These are phyloP conservation scores for Arxiozyma telluris DNA, from an alignment of 1,139 yeast species.

Conservation along the genomic window DNA sequence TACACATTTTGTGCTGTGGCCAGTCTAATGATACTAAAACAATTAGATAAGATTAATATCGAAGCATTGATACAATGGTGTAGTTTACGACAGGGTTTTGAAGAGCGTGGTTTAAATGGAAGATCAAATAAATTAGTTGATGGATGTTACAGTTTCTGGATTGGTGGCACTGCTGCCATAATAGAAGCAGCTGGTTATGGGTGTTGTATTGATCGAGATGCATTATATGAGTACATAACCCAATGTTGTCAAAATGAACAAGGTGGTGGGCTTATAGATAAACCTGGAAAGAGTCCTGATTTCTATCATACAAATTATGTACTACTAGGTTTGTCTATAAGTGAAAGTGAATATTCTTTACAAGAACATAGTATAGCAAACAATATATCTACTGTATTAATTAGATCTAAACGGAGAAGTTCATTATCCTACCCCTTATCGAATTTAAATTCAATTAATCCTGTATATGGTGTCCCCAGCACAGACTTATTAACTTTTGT, in stretches of 20 bases:
- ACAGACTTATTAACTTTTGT: neutral
- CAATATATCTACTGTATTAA: constrained; percentile 1
- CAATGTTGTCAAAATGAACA: constrained; percentile 60
- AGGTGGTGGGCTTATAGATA: constrained; percentile 75
- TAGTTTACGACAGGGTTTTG: constrained; percentile 51
- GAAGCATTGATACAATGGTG: constrained; percentile 54
- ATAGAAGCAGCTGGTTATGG: constrained; percentile 31
- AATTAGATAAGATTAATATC: constrained; percentile 33
- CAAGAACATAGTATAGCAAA: constrained; percentile 11
- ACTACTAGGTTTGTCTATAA: constrained; percentile 63
- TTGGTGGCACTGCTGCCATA: constrained; percentile 70
- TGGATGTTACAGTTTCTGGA: constrained; percentile 95
- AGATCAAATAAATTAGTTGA: constrained; percentile 90
- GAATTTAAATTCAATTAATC: constrained; percentile 39
- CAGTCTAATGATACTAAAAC: constrained; percentile 38
- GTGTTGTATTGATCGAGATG: constrained; percentile 42
- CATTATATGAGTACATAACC: constrained; percentile 56
- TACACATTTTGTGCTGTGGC: constrained; percentile 89
- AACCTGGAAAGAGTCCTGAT: constrained; percentile 76
- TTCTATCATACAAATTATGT: constrained; percentile 88
- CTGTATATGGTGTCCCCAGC: constrained; percentile 55
- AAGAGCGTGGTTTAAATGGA: constrained; percentile 85
- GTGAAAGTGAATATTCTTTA: constrained; percentile 44
- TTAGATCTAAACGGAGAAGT: constrained; percentile 10
- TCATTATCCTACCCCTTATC: constrained; percentile 1